phyloP scores from a whole-genome alignment of 1,284 basidiomycete genomes.

The Trichosporon ovoides region DNA sequence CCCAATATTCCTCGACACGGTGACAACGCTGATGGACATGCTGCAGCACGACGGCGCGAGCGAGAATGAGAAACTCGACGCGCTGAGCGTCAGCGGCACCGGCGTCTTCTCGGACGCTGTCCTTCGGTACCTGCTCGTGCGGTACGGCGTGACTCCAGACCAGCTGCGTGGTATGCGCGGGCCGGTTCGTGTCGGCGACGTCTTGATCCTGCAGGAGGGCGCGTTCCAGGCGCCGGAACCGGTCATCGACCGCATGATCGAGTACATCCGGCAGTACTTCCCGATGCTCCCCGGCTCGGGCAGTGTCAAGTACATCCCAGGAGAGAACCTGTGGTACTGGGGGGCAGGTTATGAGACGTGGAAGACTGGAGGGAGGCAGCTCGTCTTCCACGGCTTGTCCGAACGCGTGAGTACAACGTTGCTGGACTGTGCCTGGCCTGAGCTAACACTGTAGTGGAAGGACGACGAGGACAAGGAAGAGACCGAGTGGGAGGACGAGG shows the following conservation, averaged over 20 bases:
- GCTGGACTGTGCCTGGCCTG: too few relatives aligned
- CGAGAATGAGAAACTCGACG: neutral
- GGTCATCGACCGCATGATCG: slow-evolving; percentile 7
- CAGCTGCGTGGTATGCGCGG: slow-evolving; percentile 23
- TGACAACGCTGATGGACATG: slow-evolving; percentile 23
- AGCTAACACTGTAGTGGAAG: slow-evolving; percentile 9
- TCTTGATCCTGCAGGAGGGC: slow-evolving; percentile 27
- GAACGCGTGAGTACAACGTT: neutral
- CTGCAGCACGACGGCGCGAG: neutral
- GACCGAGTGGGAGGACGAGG: slow-evolving; percentile 1
- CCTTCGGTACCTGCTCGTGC: slow-evolving; percentile 33
- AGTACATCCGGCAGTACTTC: slow-evolving; percentile 16
- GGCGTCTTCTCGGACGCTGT: slow-evolving; percentile 36
- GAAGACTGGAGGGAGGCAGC: slow-evolving; percentile 13
- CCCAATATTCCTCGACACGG: slow-evolving; percentile 33
- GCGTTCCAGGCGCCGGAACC: slow-evolving; percentile 14
- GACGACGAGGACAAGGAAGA: slow-evolving; percentile 7
- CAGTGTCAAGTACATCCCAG: slow-evolving; percentile 6
- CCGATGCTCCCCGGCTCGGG: slow-evolving; percentile 19
- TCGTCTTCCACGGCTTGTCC: slow-evolving; percentile 12
- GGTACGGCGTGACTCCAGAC: slow-evolving; percentile 34
- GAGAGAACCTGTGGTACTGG: slow-evolving; percentile 20
- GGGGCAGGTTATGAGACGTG: slow-evolving; percentile 13
- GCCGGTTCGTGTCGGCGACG: slow-evolving; percentile 34
- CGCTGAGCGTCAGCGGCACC: slow-evolving; percentile 31